Base-by-base conservation (phyloP, 2,329 filamentous ascomycete genomes). In the Aureobasidium sp. region DNA sequence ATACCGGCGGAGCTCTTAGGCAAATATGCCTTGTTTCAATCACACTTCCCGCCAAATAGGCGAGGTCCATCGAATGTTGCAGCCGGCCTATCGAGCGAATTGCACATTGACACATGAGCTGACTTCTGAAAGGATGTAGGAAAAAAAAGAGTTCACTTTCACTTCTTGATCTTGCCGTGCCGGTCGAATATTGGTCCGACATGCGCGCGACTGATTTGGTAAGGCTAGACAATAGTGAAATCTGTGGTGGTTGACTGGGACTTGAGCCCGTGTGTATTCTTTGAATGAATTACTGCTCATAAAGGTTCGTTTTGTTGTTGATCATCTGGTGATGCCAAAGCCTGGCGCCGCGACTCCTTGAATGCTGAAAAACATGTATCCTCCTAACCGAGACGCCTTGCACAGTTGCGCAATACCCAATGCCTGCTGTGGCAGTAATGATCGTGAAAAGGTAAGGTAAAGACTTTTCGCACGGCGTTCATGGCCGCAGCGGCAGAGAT, bases 381-480 rank as follows among this genome's bases (percentile, higher is more conserved):
- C 57, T 51, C 27, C 57, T 57, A 17, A 13, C 46, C 46, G 46
- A 51, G 57, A 60, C 57, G 57, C 57, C 57, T 50, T 50, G 57
- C 46, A 32, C 46, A 51, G 20, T 9, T 17, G 57, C 26, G 37
- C 46, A 41, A 41, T 60, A 60, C 44, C 57, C 57, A 60, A 60
- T 51, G 57, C 57, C 57, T 27, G 27, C 34, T 51, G 15, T 43
- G 26, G 34, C 46, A 43, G 29, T 60, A 13, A 60, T 60, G 55
- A 47, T 60, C 26, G 20, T 59, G 56, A 32, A 39, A 50, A 50
- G 44, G 32, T 37, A 44, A 59, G 44, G n/a, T 24, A 15, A 44
- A 34, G 27, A 60, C 46, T 60, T 60, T 60, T 60, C 26, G 57
- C 34, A 36, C 29, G 32, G 57, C 41, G 46, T 9, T 36, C 17